phyloP scores from a whole-genome alignment of 305 asterid species.

The Solanum hybrid region DNA sequence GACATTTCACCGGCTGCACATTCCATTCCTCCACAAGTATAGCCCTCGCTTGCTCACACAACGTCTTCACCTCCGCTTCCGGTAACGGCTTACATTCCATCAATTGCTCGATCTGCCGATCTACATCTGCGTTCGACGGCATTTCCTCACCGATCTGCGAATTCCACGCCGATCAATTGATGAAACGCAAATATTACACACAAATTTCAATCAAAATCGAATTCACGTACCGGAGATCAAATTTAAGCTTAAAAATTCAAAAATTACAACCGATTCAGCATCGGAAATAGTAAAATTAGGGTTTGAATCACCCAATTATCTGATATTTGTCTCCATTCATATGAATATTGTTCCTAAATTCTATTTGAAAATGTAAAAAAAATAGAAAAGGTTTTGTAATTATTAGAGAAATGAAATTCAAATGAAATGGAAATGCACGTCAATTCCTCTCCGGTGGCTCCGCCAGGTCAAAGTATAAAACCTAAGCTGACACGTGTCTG shows the following conservation, averaged over 20 bases:
- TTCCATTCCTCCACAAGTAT: slow-evolving; percentile 87
- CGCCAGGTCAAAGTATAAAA: neutral
- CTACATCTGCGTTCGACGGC: slow-evolving; percentile 37
- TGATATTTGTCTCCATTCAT: neutral
- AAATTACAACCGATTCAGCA: neutral
- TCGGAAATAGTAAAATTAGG: neutral
- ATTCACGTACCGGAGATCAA: neutral
- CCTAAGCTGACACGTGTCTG: neutral
- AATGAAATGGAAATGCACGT: neutral
- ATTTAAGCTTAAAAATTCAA: neutral
- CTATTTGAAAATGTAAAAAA: neutral
- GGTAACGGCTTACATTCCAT: slow-evolving; percentile 79
- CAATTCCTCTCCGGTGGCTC: slow-evolving; percentile 1
- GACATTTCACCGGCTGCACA: slow-evolving; percentile 88
- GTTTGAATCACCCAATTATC: neutral
- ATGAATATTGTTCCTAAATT: neutral
- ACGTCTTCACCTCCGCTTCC: slow-evolving; percentile 62
- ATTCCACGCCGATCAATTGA: neutral
- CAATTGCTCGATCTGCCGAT: slow-evolving; percentile 66
- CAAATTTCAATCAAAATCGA: neutral
- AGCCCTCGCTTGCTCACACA: slow-evolving; percentile 80
- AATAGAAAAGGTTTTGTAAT: neutral
- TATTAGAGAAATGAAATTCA: neutral
- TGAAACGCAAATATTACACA: neutral
- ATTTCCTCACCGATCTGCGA: neutral